Base-by-base conservation (phyloP, 1,284 basidiomycete genomes). In the Pyrrhoderma lamaoense region DNA sequence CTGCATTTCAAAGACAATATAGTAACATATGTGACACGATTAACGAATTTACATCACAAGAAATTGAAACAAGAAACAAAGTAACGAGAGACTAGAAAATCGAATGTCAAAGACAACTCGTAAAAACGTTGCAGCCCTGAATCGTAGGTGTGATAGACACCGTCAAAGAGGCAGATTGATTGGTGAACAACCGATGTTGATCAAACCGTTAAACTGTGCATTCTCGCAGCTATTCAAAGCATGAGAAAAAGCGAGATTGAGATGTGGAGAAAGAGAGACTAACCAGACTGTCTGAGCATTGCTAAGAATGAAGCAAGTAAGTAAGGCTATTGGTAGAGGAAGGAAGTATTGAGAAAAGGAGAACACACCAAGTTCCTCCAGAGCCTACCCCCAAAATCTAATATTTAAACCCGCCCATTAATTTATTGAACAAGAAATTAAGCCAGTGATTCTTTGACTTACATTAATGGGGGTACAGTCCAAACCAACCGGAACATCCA, bases 181-280 rank as follows among this genome's bases (percentile, higher is more conserved):
- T 19, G 56, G 51, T 21, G 51, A 40, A 47, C 58, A 59, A 25
- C 54, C 58, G 51, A 57, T 56, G 35, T 55, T 54, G 23, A 59
- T 44, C 27, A 59, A 36, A 7, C 58, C 58, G 39, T 54, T 57
- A 54, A 53, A 59, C 11, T 46, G 37, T 51, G 56, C 56, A 43
- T 59, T 56, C 42, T 50, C 48, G 50, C 57, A 57, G 47, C 57
- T 54, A 31, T n/a, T n/a, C n/a, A n/a, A n/a, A n/a, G n/a, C n/a
- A n/a, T n/a, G n/a, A n/a, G n/a, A 46, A 16, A 23, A 31, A 11
- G 34, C 7, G 35, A n/a, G n/a, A n/a, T n/a, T n/a, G n/a, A n/a
- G n/a, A n/a, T n/a, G n/a, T n/a, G n/a, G n/a, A n/a, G n/a, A n/a
- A 16, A 50, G 8, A 21, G 19, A 43, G 25, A 47, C 53, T n/a